A percentile compares a stretch with the other conserved stretches of the same genome.
phyloP scores from a whole-genome alignment of 78 protist genomes.

The Dictyostelium citrinum region DNA sequence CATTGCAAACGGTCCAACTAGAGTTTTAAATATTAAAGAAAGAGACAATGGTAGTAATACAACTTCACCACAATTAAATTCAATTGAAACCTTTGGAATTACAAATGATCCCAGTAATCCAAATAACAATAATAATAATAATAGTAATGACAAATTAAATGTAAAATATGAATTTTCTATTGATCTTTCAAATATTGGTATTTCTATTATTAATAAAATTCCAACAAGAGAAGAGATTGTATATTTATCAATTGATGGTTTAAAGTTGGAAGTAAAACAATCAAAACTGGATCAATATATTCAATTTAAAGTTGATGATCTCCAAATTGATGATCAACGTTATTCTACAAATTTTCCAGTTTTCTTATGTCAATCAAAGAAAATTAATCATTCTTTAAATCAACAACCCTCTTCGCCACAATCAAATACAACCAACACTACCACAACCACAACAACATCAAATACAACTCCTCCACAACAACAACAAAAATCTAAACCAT shows the following conservation, averaged over 20 bases:
- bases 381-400: neutral
- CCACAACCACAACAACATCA: neutral
- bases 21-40: conserved; percentile 36
- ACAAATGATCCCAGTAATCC: neutral
- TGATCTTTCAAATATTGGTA: conserved; percentile 16
- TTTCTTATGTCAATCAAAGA: conserved; percentile 42
- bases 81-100: neutral
- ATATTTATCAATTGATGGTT: conserved; percentile 37
- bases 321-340: conserved; percentile 81
- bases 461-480: neutral
- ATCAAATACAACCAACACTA: neutral
- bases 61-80: neutral
- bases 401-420: neutral
- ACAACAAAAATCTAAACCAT: conserved; percentile 8
- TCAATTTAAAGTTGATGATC: conserved; percentile 47
- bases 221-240: conserved; percentile 61
- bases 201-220: conserved; percentile 61
- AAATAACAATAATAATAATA: neutral
- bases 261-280: conserved; percentile 49
- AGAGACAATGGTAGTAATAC: neutral
- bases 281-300: conserved; percentile 35
- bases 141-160: neutral
- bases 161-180: conserved; percentile 9
- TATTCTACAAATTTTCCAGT: conserved; percentile 79
- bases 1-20: conserved; percentile 58